Conservation (phyloP, 192 early-diverging fungal species). For the Cetraspora pellucida region DNA sequence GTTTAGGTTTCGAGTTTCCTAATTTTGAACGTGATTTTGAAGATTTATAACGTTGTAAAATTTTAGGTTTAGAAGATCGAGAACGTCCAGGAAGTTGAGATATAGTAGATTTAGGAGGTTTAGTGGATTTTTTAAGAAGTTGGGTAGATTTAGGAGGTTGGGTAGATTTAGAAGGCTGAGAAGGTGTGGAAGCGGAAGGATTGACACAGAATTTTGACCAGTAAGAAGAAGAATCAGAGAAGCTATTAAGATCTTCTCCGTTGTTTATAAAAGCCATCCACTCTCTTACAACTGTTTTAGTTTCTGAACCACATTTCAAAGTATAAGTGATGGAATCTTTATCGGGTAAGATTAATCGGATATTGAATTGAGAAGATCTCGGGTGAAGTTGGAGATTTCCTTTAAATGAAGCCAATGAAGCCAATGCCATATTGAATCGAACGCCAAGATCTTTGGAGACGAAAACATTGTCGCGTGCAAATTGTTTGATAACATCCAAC, state of each 20-base stretch:
- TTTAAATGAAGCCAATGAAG: conserved; percentile 33
- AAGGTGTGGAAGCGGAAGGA: conserved; percentile 31
- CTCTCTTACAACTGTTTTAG: conserved; percentile 32
- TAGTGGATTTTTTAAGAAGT: not conserved
- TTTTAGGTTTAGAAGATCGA: not conserved
- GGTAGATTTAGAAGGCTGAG: not conserved
- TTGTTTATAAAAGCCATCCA: conserved; percentile 40
- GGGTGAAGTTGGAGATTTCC: conserved; percentile 25
- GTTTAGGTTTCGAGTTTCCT: conserved; percentile 29
- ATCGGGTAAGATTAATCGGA: conserved; percentile 39
- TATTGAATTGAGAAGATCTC: conserved; percentile 28
- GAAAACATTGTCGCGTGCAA: conserved; percentile 39
- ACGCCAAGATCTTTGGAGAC: conserved; percentile 49
- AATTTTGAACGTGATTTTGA: not conserved
- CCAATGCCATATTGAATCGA: conserved; percentile 45
- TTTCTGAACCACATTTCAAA: conserved; percentile 36
- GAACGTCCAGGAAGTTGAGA: not conserved
- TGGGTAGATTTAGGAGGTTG: conserved; percentile 1
- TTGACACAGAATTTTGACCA: conserved; percentile 39
- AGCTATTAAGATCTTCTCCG: conserved; percentile 33
- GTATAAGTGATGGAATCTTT: conserved; percentile 41
- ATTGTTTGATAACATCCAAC: conserved; percentile 37
- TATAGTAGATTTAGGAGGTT: not conserved
- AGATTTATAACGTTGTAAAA: not conserved
- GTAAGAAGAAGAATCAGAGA: conserved; percentile 40